phyloP scores from a whole-genome alignment of 73 alveolate species.

The Symbiodinium natans region DNA sequence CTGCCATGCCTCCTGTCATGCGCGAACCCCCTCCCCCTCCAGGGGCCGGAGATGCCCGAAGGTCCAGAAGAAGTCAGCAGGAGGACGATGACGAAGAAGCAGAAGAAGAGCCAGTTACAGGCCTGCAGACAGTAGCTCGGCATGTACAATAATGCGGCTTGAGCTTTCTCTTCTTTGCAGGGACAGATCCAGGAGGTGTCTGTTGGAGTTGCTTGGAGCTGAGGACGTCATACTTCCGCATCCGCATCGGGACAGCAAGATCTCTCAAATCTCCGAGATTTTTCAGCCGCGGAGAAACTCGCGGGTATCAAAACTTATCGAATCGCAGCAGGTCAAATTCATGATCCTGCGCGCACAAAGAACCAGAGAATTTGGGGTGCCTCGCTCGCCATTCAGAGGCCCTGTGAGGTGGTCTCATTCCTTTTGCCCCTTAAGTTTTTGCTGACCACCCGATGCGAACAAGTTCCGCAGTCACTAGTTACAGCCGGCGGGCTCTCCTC shows the following conservation, averaged over 20 bases:
- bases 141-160: too few relatives aligned
- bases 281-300: neutral
- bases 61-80: neutral
- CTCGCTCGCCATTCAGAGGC: neutral
- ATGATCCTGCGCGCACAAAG: neutral
- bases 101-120: too few relatives aligned
- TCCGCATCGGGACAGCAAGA: neutral
- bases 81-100: neutral
- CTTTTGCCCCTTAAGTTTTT: too few relatives aligned
- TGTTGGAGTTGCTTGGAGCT: too few relatives aligned
- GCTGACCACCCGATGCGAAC: too few relatives aligned
- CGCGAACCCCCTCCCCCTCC: neutral
- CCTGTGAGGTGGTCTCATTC: too few relatives aligned
- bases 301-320: neutral
- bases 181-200: too few relatives aligned
- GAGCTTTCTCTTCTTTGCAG: too few relatives aligned
- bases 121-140: neutral
- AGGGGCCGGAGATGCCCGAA: neutral
- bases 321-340: neutral
- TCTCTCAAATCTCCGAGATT: neutral
- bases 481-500: too few relatives aligned
- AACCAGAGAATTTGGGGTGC: neutral
- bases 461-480: too few relatives aligned
- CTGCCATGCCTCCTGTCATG: neutral
- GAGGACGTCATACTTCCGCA: neutral